phyloP scores from a whole-genome alignment of 176 grass and related monocot species.

The Zea luxurians region DNA sequence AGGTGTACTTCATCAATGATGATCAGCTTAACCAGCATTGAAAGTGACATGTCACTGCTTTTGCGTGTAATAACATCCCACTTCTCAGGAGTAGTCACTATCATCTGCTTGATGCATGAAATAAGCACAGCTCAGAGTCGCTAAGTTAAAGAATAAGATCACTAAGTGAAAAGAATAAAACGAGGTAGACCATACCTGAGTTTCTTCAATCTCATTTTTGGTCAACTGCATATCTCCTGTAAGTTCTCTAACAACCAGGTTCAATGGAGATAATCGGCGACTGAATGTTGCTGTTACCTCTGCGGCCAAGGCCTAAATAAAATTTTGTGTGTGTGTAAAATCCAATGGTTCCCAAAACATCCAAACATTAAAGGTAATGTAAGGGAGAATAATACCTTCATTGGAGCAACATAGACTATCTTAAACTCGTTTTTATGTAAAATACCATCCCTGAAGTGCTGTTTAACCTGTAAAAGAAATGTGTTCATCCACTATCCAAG shows the following conservation, averaged over 20 bases:
- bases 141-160: background rate
- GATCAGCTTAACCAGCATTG: slow-evolving; percentile 93
- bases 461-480: slow-evolving; percentile 74
- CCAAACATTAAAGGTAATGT: slow-evolving; percentile 9
- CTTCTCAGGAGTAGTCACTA: slow-evolving; percentile 98
- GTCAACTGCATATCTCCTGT: slow-evolving; percentile 98
- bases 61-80: slow-evolving; percentile 99
- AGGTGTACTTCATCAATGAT: slow-evolving; percentile 99
- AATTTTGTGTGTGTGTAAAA: slow-evolving; percentile 31
- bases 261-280: slow-evolving; percentile 73
- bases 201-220: slow-evolving; percentile 89
- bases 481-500: slow-evolving; percentile 20
- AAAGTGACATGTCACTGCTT: slow-evolving; percentile 98
- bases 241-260: slow-evolving; percentile 82
- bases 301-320: slow-evolving; percentile 84
- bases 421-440: slow-evolving; percentile 98
- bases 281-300: slow-evolving; percentile 92
- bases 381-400: slow-evolving; percentile 74
- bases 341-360: slow-evolving; percentile 1
- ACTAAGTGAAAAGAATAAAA: slow-evolving; percentile 17
- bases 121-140: slow-evolving; percentile 31
- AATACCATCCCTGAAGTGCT: slow-evolving; percentile 91
- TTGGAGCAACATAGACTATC: slow-evolving; percentile 99
- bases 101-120: slow-evolving; percentile 65
- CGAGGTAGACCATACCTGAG: slow-evolving; percentile 51